A percentile compares a stretch with the other conserved stretches of the same genome.
phyloP scores from a whole-genome alignment of 495 filamentous ascomycete genomes.

The Sabuloglossum arenarium region DNA sequence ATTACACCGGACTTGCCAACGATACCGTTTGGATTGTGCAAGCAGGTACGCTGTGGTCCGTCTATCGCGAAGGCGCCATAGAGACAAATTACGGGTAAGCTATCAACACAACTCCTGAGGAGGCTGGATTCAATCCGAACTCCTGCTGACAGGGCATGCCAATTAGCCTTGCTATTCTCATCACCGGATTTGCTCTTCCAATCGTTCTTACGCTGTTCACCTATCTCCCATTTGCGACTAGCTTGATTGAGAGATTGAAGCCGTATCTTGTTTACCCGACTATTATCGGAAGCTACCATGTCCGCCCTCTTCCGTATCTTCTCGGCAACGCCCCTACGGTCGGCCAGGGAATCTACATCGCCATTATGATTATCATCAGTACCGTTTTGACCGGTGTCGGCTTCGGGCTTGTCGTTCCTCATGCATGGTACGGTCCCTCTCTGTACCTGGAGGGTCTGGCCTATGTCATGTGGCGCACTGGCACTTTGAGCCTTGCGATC shows the following conservation, averaged over 20 bases:
- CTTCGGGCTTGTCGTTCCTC: conserved; percentile 13
- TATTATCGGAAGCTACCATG: conserved; percentile 16
- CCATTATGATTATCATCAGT: conserved; percentile 19
- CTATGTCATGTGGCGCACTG: conserved; percentile 23
- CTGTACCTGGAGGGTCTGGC: conserved; percentile 13
- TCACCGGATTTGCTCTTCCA: conserved; percentile 16
- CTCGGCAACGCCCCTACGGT: conserved; percentile 12
- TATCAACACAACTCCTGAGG: neutral
- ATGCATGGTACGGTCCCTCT: conserved; percentile 12
- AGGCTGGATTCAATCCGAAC: neutral
- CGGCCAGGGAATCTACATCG: conserved; percentile 21
- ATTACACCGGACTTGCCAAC: conserved; percentile 14
- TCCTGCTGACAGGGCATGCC: neutral
- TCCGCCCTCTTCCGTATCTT: conserved; percentile 8
- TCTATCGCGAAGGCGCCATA: conserved; percentile 9
- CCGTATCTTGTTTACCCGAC: conserved; percentile 17
- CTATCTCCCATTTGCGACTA: conserved; percentile 13
- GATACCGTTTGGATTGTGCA: conserved; percentile 7
- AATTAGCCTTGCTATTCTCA: conserved; percentile 14
- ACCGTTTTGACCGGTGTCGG: conserved; percentile 17
- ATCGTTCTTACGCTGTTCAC: conserved; percentile 14
- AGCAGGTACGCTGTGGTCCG: conserved; percentile 7
- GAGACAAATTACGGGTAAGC: conserved; percentile 14
- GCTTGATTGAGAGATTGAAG: conserved; percentile 8
- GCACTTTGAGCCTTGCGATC: conserved; percentile 14